Evolutionary conservation across 2,329 filamentous ascomycete genomes (phyloP).

Genomic region (Triangularia setosa): DNA sequence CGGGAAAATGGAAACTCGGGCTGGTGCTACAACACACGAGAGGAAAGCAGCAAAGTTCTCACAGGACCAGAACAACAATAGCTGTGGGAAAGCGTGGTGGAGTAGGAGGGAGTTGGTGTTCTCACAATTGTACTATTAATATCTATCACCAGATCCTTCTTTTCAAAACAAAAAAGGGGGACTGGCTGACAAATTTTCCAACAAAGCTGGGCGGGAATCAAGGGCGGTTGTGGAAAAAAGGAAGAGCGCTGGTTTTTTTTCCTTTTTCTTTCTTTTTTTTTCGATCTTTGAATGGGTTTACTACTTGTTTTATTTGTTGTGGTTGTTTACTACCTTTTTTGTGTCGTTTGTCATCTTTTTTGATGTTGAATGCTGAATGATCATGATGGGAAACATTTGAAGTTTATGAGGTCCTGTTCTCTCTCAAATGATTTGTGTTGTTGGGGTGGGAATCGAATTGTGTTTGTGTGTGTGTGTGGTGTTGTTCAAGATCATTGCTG

Average conservation of each 20-base stretch:
- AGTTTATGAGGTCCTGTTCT: not conserved
- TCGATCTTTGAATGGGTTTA: not conserved
- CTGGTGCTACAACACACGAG: not conserved
- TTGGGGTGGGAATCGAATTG: not conserved
- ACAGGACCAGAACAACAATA: not conserved
- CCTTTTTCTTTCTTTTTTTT: conserved; percentile 1
- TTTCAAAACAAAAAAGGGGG: not conserved
- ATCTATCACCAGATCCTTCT: conserved; percentile 4
- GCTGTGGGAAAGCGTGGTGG: not conserved
- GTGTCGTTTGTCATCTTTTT: not conserved
- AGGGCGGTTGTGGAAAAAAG: conserved; percentile 8
- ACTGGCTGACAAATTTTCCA: not conserved
- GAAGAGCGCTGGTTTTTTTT: conserved; percentile 3
- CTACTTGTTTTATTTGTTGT: conserved; percentile 4
- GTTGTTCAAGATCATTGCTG: not conserved
- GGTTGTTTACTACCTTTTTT: not conserved
- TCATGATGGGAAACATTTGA: conserved; percentile 1
- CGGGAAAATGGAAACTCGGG: not conserved
- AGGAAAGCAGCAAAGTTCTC: not conserved
- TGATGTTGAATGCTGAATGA: conserved; percentile 10
- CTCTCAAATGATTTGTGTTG: not conserved
- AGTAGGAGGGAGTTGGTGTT: not conserved
- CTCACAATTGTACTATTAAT: conserved; percentile 17
- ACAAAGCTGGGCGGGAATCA: conserved; percentile 7
- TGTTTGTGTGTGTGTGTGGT: not conserved